These are phyloP conservation scores for Phaeosphaeriaceae sp. DNA, from an alignment of 2,329 filamentous ascomycete genomes.

Conservation along the genomic window DNA sequence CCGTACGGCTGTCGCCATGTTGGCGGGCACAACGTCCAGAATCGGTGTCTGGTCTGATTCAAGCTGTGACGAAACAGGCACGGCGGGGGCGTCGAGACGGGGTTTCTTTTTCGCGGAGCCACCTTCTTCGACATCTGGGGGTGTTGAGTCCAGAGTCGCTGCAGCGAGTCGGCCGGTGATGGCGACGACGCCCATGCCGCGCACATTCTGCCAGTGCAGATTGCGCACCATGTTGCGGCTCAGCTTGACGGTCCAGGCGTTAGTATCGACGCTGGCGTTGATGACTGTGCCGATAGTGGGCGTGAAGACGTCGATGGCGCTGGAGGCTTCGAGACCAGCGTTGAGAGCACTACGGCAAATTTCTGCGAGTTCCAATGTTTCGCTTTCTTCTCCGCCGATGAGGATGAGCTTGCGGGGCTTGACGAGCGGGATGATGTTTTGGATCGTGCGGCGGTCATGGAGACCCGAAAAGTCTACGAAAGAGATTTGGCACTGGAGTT, in stretches of 20 bases:
- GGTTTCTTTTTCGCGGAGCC: slow-evolving; percentile 61
- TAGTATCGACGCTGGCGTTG: slow-evolving; percentile 95
- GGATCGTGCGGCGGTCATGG: slow-evolving; percentile 90
- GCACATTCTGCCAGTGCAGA: slow-evolving; percentile 93
- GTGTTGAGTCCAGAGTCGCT: slow-evolving; percentile 47
- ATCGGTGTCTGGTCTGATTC: slow-evolving; percentile 60
- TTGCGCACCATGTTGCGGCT: slow-evolving; percentile 84
- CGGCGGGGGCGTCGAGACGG: slow-evolving; percentile 46
- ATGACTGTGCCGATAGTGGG: slow-evolving; percentile 76
- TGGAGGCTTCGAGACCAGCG: slow-evolving; percentile 53
- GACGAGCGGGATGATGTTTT: slow-evolving; percentile 94
- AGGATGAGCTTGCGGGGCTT: slow-evolving; percentile 93
- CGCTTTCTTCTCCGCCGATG: slow-evolving; percentile 78
- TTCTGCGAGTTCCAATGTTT: slow-evolving; percentile 75
- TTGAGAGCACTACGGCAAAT: slow-evolving; percentile 76
- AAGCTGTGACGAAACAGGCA: slow-evolving; percentile 55
- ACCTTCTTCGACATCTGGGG: slow-evolving; percentile 46
- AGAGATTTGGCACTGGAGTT: slow-evolving; percentile 76
- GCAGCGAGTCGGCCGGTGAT: slow-evolving; percentile 76
- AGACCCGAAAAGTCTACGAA: slow-evolving; percentile 92
- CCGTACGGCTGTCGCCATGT: slow-evolving; percentile 73
- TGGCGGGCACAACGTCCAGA: slow-evolving; percentile 65
- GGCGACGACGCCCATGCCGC: slow-evolving; percentile 89
- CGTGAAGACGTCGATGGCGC: slow-evolving; percentile 74
- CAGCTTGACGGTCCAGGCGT: slow-evolving; percentile 94